Evolutionary conservation across 257 asterid genomes (phyloP).

Genomic region (Ophiorrhiza pumila): DNA sequence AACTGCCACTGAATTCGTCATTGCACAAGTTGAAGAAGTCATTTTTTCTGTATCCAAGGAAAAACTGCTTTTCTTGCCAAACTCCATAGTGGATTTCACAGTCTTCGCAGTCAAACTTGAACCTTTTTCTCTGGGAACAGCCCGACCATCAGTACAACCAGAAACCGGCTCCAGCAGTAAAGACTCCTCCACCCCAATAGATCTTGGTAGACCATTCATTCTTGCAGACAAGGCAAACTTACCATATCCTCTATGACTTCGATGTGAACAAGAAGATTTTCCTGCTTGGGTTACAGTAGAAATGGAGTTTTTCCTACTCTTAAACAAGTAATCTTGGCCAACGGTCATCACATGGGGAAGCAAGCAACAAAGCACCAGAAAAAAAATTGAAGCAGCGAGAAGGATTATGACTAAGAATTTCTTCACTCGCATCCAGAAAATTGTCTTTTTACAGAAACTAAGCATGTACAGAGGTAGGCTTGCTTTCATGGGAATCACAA

Average conservation of each 20-base stretch:
- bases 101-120: slow-evolving; percentile 1
- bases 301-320: slow-evolving; percentile 35
- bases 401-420: slow-evolving; percentile 34
- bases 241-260: slow-evolving; percentile 22
- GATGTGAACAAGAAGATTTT: slow-evolving; percentile 25
- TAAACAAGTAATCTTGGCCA: slow-evolving; percentile 30
- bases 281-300: slow-evolving; percentile 20
- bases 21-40: slow-evolving; percentile 10
- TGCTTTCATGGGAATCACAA: slow-evolving; percentile 86
- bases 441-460: slow-evolving; percentile 54
- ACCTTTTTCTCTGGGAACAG: slow-evolving; percentile 19
- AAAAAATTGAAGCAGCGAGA: slow-evolving; percentile 38
- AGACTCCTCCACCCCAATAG: slow-evolving; percentile 37
- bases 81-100: slow-evolving; percentile 16
- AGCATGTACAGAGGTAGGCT: slow-evolving; percentile 54
- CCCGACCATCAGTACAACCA: slow-evolving; percentile 23
- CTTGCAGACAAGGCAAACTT: slow-evolving; percentile 25
- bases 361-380: slow-evolving; percentile 40
- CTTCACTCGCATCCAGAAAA: slow-evolving; percentile 57
- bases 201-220: slow-evolving; percentile 31
- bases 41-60: slow-evolving; percentile 22
- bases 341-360: slow-evolving; percentile 33
- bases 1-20: slow-evolving; percentile 15
- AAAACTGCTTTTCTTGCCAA: slow-evolving; percentile 26
- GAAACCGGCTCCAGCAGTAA: slow-evolving; percentile 33